Conservation (phyloP, 345 rosid genomes). For the Gossypium australe region DNA sequence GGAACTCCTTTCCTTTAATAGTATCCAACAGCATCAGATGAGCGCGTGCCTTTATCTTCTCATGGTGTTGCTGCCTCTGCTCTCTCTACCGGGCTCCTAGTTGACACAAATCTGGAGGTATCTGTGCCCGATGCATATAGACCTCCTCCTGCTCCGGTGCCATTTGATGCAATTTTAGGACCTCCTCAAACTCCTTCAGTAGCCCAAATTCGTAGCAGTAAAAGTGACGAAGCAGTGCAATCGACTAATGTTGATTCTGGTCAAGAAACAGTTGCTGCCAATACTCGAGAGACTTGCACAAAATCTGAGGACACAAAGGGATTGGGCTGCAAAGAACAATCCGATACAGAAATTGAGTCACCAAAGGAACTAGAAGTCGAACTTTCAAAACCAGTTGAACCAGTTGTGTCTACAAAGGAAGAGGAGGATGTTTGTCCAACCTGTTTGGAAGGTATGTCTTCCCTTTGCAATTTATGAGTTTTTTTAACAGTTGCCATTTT, state of each 20-base stretch:
- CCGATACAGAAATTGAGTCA: conserved; percentile 43
- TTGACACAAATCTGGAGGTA: conserved; percentile 77
- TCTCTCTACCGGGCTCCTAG: conserved; percentile 55
- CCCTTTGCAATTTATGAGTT: not conserved
- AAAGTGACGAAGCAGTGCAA: conserved; percentile 37
- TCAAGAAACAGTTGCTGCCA: conserved; percentile 40
- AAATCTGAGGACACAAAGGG: conserved; percentile 45
- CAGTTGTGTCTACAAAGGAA: conserved; percentile 35
- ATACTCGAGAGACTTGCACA: conserved; percentile 35
- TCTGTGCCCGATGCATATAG: conserved; percentile 72
- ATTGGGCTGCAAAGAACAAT: conserved; percentile 39
- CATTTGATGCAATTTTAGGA: conserved; percentile 51
- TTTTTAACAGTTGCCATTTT: not conserved
- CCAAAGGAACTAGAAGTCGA: conserved; percentile 51
- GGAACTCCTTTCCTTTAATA: conserved; percentile 28
- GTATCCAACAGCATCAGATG: conserved; percentile 59
- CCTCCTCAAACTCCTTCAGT: conserved; percentile 41
- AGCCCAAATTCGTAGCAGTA: conserved; percentile 30
- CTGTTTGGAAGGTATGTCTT: conserved; percentile 78
- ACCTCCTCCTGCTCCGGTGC: conserved; percentile 72
- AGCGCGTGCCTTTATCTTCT: conserved; percentile 58
- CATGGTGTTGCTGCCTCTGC: conserved; percentile 41
- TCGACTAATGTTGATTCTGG: conserved; percentile 35
- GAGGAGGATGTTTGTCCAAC: conserved; percentile 88
- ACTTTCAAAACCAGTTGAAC: conserved; percentile 45